Evolutionary conservation across 805 yeast genomes (phyloP).

Genomic region (Candida jianshihensis): DNA sequence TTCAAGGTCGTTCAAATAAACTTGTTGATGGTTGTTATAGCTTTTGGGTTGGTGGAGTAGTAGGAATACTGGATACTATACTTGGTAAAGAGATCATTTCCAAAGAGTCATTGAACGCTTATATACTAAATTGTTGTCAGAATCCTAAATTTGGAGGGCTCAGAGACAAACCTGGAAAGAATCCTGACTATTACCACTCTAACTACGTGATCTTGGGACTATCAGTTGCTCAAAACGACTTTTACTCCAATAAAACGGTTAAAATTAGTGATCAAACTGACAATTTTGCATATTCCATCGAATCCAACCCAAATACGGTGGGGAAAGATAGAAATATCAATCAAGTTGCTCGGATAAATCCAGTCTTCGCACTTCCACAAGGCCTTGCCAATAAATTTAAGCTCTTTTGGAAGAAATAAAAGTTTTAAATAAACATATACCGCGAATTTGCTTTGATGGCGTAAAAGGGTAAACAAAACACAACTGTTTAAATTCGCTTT

Average conservation of each 20-base stretch:
- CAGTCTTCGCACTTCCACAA: conserved; percentile 52
- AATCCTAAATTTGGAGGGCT: conserved; percentile 57
- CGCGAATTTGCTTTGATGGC: not conserved
- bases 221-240: conserved; percentile 22
- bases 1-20: conserved; percentile 86
- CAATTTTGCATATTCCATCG: conserved; percentile 7
- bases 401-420: not conserved
- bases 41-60: conserved; percentile 88
- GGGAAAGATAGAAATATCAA: conserved; percentile 12
- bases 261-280: conserved; percentile 3
- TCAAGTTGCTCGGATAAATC: conserved; percentile 35
- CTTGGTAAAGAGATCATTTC: conserved; percentile 35
- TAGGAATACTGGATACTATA: conserved; percentile 55
- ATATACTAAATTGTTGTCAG: conserved; percentile 75
- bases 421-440: not conserved
- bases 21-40: conserved; percentile 94
- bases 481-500: too few species aligned
- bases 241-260: conserved; percentile 2
- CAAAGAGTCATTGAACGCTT: conserved; percentile 53
- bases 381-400: conserved; percentile 30
- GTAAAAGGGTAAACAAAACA: too few species aligned
- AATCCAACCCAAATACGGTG: conserved; percentile 1
- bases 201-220: conserved; percentile 80
- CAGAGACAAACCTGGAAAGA: conserved; percentile 78
- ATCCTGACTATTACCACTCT: conserved; percentile 85